Conservation (phyloP, 2,329 filamentous ascomycete genomes). For the Purpureocillium lavendulum region DNA sequence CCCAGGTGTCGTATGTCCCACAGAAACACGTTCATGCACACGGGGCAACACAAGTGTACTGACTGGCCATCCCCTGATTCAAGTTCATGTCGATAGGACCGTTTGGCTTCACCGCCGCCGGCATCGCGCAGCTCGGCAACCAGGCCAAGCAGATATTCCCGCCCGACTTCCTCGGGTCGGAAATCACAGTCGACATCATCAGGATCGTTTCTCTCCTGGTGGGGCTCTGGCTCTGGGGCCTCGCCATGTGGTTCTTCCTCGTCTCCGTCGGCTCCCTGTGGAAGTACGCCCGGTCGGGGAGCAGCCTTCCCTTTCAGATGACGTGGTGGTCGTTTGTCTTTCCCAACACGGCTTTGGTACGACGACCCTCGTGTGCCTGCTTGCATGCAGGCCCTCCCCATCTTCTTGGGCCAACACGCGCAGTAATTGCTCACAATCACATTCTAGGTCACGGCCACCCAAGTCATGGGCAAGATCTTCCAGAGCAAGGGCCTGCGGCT, state of each 20-base stretch:
- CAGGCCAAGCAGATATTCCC: constrained; percentile 35
- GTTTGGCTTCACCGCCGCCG: constrained; percentile 48
- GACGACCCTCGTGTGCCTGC: constrained; percentile 4
- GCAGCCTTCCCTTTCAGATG: constrained; percentile 69
- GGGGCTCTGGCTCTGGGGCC: constrained; percentile 72
- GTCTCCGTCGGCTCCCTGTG: constrained; percentile 69
- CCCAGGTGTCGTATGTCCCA: constrained; percentile 54
- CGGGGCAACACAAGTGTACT: too few relatives aligned
- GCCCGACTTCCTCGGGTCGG: constrained; percentile 29
- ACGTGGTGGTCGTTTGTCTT: constrained; percentile 81
- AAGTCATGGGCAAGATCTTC: constrained; percentile 58
- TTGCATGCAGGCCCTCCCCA: too few relatives aligned
- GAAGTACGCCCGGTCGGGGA: constrained; percentile 50
- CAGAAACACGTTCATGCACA: not conserved
- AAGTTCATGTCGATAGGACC: constrained; percentile 76
- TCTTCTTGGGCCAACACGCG: too few relatives aligned
- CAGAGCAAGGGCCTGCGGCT: constrained; percentile 52
- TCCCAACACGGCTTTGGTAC: constrained; percentile 63
- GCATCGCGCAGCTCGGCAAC: constrained; percentile 38
- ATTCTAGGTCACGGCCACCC: constrained; percentile 61
- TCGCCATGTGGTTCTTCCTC: constrained; percentile 80
- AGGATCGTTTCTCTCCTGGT: constrained; percentile 48
- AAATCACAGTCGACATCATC: constrained; percentile 34
- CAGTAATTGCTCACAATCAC: too few relatives aligned
- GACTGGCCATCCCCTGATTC: not conserved